phyloP scores from a whole-genome alignment of 2,329 filamentous ascomycete species.

The Alternaria gansuensis region DNA sequence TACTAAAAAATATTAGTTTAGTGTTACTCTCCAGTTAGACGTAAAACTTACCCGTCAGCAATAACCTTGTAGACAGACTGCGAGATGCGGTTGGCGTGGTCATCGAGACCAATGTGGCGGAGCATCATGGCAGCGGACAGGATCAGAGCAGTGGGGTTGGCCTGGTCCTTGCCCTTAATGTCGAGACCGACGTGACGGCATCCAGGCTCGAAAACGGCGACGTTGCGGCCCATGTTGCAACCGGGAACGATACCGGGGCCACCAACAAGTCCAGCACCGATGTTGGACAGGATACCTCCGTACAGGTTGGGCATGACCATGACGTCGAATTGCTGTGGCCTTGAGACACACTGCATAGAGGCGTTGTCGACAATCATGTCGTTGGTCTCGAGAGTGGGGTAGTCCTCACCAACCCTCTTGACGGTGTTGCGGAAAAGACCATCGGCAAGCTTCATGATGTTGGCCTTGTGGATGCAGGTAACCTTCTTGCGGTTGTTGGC shows the following conservation, averaged over 20 bases:
- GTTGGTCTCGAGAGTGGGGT: conserved; percentile 92
- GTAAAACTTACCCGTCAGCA: conserved; percentile 77
- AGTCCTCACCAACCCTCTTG: conserved; percentile 91
- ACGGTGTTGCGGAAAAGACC: conserved; percentile 99
- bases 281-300: conserved; percentile 98
- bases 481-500: conserved; percentile 99
- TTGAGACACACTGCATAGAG: conserved; percentile 97
- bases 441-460: conserved; percentile 99
- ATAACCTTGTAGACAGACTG: conserved; percentile 85
- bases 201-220: conserved; percentile 97
- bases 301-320: conserved; percentile 99
- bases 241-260: conserved; percentile 96
- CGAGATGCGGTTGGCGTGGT: conserved; percentile 98
- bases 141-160: conserved; percentile 95
- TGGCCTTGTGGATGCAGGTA: conserved; percentile 99
- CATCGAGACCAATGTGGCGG: conserved; percentile 94
- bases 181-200: conserved; percentile 99
- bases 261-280: conserved; percentile 94
- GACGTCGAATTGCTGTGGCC: conserved; percentile 98
- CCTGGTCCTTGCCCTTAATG: conserved; percentile 99
- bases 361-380: conserved; percentile 99
- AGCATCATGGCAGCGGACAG: conserved; percentile 97
- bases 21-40: background rate
- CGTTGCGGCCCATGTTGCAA: conserved; percentile 99
- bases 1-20: conserved; percentile 62